Conservation (phyloP, 1,284 basidiomycete genomes). For the Melanopsichium pennsylvanicum region DNA sequence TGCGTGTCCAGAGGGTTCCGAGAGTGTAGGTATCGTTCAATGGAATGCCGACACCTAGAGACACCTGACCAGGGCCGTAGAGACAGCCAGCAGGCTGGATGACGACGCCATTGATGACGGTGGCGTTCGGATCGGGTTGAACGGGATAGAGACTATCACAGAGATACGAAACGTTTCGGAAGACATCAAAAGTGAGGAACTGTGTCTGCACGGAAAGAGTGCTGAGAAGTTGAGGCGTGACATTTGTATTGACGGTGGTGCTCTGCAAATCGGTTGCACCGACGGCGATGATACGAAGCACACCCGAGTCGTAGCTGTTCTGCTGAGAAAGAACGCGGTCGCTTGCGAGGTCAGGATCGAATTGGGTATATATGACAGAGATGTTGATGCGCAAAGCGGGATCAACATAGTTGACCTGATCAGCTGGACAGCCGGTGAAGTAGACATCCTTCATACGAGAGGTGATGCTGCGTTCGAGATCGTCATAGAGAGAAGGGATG, state of each 20-base stretch:
- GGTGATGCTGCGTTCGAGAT: slow-evolving; percentile 10
- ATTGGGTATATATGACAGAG: slow-evolving; percentile 59
- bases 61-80: slow-evolving; percentile 74
- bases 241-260: slow-evolving; percentile 35
- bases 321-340: slow-evolving; percentile 16
- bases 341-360: slow-evolving; percentile 36
- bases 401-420: slow-evolving; percentile 37
- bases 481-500: slow-evolving; percentile 26
- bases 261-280: slow-evolving; percentile 43
- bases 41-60: slow-evolving; percentile 79
- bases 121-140: slow-evolving; percentile 43
- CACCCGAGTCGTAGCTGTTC: slow-evolving; percentile 23
- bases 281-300: slow-evolving; percentile 51
- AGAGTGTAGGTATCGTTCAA: slow-evolving; percentile 76
- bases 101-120: slow-evolving; percentile 30
- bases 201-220: slow-evolving; percentile 48
- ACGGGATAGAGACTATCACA: slow-evolving; percentile 57
- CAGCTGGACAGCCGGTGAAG: slow-evolving; percentile 49
- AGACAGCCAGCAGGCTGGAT: slow-evolving; percentile 45
- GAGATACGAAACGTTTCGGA: slow-evolving; percentile 53
- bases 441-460: slow-evolving; percentile 45
- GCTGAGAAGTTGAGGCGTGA: slow-evolving; percentile 32
- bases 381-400: slow-evolving; percentile 55
- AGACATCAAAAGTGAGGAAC: slow-evolving; percentile 57
- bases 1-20: slow-evolving; percentile 81